phyloP scores from a whole-genome alignment of 2,329 filamentous ascomycete genomes.

The Berkeleyomyces rouxiae region DNA sequence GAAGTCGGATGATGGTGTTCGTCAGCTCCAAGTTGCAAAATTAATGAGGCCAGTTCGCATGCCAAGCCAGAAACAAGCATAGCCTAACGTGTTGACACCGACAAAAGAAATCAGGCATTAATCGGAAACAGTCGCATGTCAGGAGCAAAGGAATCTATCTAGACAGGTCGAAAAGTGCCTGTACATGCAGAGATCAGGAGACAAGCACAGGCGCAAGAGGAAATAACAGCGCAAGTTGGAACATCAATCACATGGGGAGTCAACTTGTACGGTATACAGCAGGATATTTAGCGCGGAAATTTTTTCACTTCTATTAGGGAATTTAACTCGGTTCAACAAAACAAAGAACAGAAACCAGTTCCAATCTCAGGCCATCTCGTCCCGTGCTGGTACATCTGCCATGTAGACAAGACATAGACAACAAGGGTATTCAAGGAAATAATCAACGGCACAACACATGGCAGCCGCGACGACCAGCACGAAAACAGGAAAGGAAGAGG shows the following conservation, averaged over 20 bases:
- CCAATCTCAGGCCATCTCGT: slow-evolving; percentile 3
- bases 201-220: background rate
- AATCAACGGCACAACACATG: slow-evolving; percentile 8
- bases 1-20: no score
- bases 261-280: background rate
- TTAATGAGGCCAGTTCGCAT: no score
- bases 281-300: slow-evolving; percentile 6
- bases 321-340: slow-evolving; percentile 2
- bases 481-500: background rate
- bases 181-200: background rate
- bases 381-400: slow-evolving; percentile 6
- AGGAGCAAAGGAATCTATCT: no score
- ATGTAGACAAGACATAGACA: slow-evolving; percentile 2
- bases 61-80: no score
- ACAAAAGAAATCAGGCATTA: no score
- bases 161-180: no score
- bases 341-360: slow-evolving; percentile 7
- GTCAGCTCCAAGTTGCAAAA: no score
- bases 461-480: slow-evolving; percentile 10
- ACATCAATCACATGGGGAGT: background rate
- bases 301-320: slow-evolving; percentile 10
- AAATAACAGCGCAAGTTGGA: background rate
- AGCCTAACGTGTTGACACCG: no score
- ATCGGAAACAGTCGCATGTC: no score
- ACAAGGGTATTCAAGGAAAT: background rate